Base-by-base conservation (phyloP, 2,329 filamentous ascomycete genomes). In the Aphanoascus verrucosus region DNA sequence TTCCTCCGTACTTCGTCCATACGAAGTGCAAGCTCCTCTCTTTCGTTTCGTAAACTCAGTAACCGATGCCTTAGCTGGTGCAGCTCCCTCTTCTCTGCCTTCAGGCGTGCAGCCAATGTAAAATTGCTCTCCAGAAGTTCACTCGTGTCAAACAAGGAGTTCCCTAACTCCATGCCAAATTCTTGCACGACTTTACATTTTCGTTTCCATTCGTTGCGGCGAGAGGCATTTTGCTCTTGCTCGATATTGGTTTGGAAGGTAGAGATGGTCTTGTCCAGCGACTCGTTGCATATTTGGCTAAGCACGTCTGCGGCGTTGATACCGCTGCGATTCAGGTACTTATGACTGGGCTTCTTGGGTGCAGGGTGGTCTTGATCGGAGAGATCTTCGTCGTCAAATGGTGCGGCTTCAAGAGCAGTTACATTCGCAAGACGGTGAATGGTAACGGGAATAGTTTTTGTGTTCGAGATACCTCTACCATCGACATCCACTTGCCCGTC, bases 231-330 rank as follows among this genome's bases (percentile, higher is more conserved):
- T 5, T 62, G 59, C 17, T 72, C 69, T 46, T 71, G 71, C 9
- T 65, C 62, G 20, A 71, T 70, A 9, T 64, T 67, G 37, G 69
- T 67, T 14, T 69, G 64, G 38, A 77, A 68, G 6, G 68, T 69
- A 4, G 65, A 63, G 9, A 76, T 62, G 2, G 70, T 73, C 56
- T 72, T 68, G 48, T 75, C 70, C 15, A 78, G 67, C 1, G 72
- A 73, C 56, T 78, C 75, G 54, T 73, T 71, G 52, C 76, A 74
- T 50, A 75, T 64, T 64, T 78, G 69, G 57, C 72, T 62, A 19
- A 78, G 69, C 1, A 78, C 76, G 53, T 79, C 77, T 38, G 75
- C 75, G 1, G 71, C 69, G 52, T 77, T 79, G 53, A 78, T 71
- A 17, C 65, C 70, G n/a, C 65, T 61, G 5, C 69, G 69, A n/a